Percentiles rank a stretch among this genome's conserved stretches.
Evolutionary conservation across 2,329 filamentous ascomycete species (phyloP).

Genomic region (Calonectria montana): DNA sequence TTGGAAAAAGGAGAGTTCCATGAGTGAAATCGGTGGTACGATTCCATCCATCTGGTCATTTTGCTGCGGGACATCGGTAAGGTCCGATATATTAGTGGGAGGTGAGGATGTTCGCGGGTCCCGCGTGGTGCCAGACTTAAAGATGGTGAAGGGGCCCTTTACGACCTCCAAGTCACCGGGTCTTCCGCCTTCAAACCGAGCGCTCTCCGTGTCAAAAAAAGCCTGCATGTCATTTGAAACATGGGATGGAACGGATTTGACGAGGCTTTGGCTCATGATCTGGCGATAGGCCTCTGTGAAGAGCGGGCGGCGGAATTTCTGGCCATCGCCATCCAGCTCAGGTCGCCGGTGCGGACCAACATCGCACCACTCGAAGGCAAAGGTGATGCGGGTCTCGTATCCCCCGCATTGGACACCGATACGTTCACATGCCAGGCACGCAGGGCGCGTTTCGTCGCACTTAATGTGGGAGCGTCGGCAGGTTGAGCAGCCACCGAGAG

Average conservation of each 20-base stretch:
- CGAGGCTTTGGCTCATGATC: background rate
- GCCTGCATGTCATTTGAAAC: background rate
- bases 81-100: background rate
- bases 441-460: background rate
- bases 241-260: background rate
- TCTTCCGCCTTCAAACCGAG: background rate
- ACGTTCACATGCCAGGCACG: background rate
- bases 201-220: background rate
- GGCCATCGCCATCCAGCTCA: background rate
- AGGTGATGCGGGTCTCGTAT: conserved; percentile 7
- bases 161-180: background rate
- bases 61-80: background rate
- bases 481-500: background rate
- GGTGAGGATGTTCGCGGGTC: background rate
- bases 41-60: background rate
- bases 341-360: background rate
- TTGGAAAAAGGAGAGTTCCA: background rate
- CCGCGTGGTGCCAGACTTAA: background rate
- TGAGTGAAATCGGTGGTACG: background rate
- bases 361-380: background rate
- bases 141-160: background rate
- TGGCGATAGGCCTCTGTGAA: background rate
- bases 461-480: conserved; percentile 3
- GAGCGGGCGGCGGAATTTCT: conserved; percentile 4
- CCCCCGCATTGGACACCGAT: background rate